These are phyloP conservation scores for Rhodotorula paludigena DNA, from an alignment of 768 basidiomycete species.

Conservation along the genomic window DNA sequence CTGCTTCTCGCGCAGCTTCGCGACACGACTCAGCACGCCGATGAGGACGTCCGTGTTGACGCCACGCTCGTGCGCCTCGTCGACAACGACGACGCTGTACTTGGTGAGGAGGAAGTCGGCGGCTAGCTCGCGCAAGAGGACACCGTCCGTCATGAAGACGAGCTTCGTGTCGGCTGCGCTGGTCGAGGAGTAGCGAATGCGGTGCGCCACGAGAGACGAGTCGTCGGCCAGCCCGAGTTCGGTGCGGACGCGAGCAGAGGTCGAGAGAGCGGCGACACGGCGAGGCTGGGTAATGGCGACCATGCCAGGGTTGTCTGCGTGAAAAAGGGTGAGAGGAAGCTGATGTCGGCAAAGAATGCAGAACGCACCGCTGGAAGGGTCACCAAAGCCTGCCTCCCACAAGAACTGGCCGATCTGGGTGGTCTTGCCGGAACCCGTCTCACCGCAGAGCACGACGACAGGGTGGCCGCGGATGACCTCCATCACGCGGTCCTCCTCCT, in stretches of 20 bases:
- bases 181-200: constrained; percentile 95
- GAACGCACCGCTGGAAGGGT: constrained; percentile 66
- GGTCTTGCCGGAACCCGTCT: constrained; percentile 97
- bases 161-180: constrained; percentile 83
- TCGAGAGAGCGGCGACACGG: constrained; percentile 93
- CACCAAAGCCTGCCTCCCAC: constrained; percentile 94
- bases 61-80: constrained; percentile 96
- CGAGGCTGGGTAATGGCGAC: constrained; percentile 96
- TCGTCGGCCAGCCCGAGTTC: constrained; percentile 74
- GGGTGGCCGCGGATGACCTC: constrained; percentile 80
- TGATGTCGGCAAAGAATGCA: background rate
- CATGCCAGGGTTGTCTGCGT: constrained; percentile 88
- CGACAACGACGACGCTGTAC: constrained; percentile 92
- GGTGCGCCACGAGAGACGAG: constrained; percentile 76
- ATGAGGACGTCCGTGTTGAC: constrained; percentile 98
- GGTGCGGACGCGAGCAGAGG: constrained; percentile 85
- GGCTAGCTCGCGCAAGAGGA: constrained; percentile 84
- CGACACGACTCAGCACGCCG: constrained; percentile 89
- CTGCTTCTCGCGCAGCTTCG: constrained; percentile 79
- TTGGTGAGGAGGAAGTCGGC: constrained; percentile 87
- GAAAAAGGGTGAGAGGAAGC: background rate
- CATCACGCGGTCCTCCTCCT: constrained; percentile 92
- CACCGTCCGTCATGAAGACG: constrained; percentile 99
- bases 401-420: constrained; percentile 97
- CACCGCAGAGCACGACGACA: constrained; percentile 81